Percentiles rank a stretch among this genome's conserved stretches.
Conservation (phyloP, 2,329 filamentous ascomycete genomes). For the Tricladium varicosporioides region DNA sequence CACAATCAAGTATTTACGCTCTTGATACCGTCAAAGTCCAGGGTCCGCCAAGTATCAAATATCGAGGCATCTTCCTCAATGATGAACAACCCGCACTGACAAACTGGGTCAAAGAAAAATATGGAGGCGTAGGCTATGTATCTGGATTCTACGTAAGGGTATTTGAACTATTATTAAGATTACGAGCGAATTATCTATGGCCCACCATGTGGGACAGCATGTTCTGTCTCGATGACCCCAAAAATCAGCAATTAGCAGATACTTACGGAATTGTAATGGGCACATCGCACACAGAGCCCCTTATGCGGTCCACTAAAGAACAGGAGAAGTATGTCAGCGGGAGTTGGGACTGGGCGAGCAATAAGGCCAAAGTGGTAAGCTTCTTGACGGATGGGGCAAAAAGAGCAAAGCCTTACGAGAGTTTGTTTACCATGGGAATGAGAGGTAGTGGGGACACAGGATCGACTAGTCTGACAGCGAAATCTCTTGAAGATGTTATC, state of each 20-base stretch:
- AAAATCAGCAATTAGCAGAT: constrained; percentile 65
- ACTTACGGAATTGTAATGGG: constrained; percentile 70
- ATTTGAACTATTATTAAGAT: constrained; percentile 66
- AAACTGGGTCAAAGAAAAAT: constrained; percentile 55
- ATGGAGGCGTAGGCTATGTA: constrained; percentile 31
- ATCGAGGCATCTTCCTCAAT: constrained; percentile 57
- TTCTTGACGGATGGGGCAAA: constrained; percentile 66
- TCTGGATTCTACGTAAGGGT: constrained; percentile 59
- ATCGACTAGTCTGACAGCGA: constrained; percentile 51
- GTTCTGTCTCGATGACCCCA: constrained; percentile 66
- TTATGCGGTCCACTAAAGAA: constrained; percentile 59
- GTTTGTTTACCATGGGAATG: constrained; percentile 66
- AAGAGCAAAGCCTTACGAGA: constrained; percentile 62
- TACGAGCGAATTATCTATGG: constrained; percentile 74
- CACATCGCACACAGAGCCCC: constrained; percentile 69
- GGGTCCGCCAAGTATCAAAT: constrained; percentile 51
- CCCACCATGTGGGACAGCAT: constrained; percentile 68
- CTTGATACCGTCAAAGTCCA: constrained; percentile 42
- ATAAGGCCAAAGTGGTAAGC: constrained; percentile 63
- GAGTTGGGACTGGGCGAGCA: constrained; percentile 65
- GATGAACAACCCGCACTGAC: constrained; percentile 57
- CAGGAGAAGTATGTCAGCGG: constrained; percentile 50
- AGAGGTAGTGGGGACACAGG: constrained; percentile 65
- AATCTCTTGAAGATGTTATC: constrained; percentile 57
- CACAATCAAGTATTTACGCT: constrained; percentile 46